Conservation (phyloP, 345 rosid genomes). For the Aegle marmelos region DNA sequence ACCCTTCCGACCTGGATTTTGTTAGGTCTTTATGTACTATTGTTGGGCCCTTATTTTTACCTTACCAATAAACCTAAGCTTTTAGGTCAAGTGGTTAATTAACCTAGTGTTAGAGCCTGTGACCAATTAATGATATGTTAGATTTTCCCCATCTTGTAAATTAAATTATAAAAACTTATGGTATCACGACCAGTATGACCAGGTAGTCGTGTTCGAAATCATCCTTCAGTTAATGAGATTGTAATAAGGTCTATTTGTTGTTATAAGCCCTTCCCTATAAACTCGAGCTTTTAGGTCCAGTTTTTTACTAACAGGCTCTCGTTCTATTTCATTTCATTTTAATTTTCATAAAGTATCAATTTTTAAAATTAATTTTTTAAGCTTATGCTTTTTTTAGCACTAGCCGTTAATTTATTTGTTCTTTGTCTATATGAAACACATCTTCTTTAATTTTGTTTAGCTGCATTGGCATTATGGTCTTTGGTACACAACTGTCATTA, state of each 20-base stretch:
- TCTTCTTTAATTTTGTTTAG: background rate
- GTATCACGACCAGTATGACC: no score
- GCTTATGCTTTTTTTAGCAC: background rate
- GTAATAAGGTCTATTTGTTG: background rate
- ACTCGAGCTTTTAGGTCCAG: background rate
- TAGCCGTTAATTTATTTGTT: background rate
- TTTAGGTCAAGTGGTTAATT: background rate
- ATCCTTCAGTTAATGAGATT: background rate
- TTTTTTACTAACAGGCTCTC: background rate
- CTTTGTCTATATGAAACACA: background rate
- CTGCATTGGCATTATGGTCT: background rate
- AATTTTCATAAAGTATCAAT: background rate
- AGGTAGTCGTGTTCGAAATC: no score
- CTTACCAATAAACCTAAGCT: background rate
- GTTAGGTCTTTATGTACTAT: background rate
- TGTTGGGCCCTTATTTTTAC: no score
- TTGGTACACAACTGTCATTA: background rate
- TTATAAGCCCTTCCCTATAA: background rate
- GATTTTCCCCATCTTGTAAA: background rate
- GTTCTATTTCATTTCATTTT: background rate
- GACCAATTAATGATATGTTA: background rate
- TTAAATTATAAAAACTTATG: no score
- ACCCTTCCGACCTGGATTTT: background rate
- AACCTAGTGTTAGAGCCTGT: background rate
- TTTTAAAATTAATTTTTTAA: background rate